Evolutionary conservation across 345 rosid species (phyloP).

Genomic region (Linum tenue): DNA sequence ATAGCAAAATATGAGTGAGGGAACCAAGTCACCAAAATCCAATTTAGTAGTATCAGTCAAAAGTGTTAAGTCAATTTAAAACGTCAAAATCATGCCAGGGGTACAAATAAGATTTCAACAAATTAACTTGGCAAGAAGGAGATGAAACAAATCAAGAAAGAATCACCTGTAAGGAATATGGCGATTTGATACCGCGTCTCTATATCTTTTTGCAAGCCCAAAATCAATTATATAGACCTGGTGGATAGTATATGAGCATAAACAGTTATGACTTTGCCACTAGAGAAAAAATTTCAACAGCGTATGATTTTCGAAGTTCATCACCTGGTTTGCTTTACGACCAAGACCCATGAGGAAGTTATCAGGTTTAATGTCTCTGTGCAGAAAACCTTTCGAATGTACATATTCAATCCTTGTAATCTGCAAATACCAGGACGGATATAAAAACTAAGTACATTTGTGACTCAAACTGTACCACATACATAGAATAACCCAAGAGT

Average conservation of each 20-base stretch:
- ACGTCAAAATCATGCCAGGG: background rate
- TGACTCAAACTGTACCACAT: no score
- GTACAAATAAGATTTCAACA: background rate
- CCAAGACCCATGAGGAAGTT: constrained; percentile 81
- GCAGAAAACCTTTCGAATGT: constrained; percentile 76
- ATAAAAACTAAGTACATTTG: background rate
- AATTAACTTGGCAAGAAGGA: background rate
- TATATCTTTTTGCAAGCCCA: constrained; percentile 85
- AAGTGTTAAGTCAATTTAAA: background rate
- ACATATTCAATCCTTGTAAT: constrained; percentile 59
- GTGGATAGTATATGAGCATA: background rate
- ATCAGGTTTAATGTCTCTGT: constrained; percentile 76
- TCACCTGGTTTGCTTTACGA: constrained; percentile 66
- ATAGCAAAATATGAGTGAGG: background rate
- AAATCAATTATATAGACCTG: constrained; percentile 87
- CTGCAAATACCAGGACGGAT: constrained; percentile 15
- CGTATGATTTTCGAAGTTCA: background rate
- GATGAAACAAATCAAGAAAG: background rate
- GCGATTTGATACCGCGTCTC: constrained; percentile 65
- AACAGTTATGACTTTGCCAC: background rate
- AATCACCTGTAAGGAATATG: constrained; percentile 77
- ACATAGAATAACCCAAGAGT: background rate
- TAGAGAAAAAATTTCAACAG: background rate
- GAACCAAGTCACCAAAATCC: no score
- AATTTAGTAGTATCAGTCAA: background rate